A percentile compares a stretch with the other conserved stretches of the same genome.
Conservation (phyloP, 116 monocot species). For the Dioscorea cayenensis region DNA sequence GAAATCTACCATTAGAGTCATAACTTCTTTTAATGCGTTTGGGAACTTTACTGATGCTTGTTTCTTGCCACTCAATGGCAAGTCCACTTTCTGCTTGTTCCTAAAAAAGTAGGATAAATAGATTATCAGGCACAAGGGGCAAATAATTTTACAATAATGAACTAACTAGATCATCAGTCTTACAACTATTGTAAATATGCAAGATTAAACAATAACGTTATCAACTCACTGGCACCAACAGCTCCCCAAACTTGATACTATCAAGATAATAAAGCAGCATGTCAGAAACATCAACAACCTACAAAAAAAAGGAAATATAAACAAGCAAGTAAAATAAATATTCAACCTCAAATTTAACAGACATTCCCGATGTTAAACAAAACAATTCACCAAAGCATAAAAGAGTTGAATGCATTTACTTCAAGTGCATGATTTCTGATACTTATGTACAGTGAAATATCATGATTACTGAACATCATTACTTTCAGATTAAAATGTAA, state of each 20-base stretch:
- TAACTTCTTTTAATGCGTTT: constrained; percentile 19
- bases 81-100: not conserved
- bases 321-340: not conserved
- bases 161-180: not conserved
- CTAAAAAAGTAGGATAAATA: not conserved
- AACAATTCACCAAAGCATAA: not conserved
- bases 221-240: constrained; percentile 24
- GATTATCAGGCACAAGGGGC: constrained; percentile 5
- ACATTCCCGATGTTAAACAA: not conserved
- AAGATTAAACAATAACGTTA: not conserved
- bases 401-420: not conserved
- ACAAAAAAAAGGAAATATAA: constrained; percentile 6
- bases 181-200: not conserved
- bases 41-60: constrained; percentile 12
- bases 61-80: constrained; percentile 7
- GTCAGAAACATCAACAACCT: constrained; percentile 77
- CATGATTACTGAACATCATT: too few species aligned
- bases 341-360: not conserved
- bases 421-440: not conserved
- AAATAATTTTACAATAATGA: not conserved
- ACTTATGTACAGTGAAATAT: too few species aligned
- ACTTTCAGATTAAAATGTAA: too few species aligned
- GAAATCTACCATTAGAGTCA: not conserved
- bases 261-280: constrained; percentile 44
- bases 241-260: constrained; percentile 33